Evolutionary conservation across 345 rosid species (phyloP).

Genomic region (Gossypium turneri): DNA sequence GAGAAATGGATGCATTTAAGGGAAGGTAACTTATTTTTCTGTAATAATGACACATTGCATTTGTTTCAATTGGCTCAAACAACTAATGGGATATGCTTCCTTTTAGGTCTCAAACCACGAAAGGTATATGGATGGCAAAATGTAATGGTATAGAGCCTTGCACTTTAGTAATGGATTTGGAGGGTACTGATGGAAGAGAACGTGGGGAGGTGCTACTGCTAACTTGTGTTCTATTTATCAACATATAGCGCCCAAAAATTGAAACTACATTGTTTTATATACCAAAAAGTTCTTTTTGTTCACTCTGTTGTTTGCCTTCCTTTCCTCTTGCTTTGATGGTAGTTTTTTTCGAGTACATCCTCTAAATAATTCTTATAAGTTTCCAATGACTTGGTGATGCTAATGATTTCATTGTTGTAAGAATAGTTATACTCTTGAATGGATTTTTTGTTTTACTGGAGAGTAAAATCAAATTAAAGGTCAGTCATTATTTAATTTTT

Average conservation of each 20-base stretch:
- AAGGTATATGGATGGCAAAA: constrained; percentile 94
- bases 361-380: background rate
- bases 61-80: constrained; percentile 17
- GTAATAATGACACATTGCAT: constrained; percentile 2
- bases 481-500: background rate
- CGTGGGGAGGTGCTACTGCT: constrained; percentile 79
- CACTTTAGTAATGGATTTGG: constrained; percentile 94
- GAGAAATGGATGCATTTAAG: constrained; percentile 98
- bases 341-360: background rate
- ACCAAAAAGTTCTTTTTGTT: background rate
- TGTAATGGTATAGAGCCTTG: constrained; percentile 89
- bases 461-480: background rate
- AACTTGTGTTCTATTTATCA: constrained; percentile 3
- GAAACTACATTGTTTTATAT: background rate
- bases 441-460: background rate
- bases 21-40: constrained; percentile 62
- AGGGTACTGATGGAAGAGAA: constrained; percentile 99
- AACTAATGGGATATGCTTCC: constrained; percentile 9
- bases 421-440: background rate
- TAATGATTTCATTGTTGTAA: background rate
- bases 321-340: background rate
- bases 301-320: background rate
- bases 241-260: background rate
- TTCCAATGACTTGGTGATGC: background rate
- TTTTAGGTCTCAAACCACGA: constrained; percentile 92